Evolutionary conservation across 768 basidiomycete genomes (phyloP), one percentile per base, ranked within the genome.

Genomic region (Trametes maxima): DNA sequence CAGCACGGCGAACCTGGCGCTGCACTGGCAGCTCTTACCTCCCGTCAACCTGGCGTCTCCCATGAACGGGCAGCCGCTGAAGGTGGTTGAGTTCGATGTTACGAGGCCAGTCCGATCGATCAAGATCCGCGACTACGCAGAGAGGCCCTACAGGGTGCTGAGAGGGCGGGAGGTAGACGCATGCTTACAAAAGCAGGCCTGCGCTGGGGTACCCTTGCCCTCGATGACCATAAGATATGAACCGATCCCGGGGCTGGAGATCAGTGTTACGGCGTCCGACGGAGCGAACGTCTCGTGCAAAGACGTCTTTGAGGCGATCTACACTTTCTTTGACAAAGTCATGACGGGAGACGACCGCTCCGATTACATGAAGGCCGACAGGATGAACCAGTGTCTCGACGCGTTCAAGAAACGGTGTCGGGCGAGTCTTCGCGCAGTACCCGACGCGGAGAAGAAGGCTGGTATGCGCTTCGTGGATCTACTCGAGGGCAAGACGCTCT

Each of bases 401-500:
- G 67, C 67, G 1, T 67, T 66, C 59, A 40, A 40, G 16, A 36
- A 48, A 17, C 54, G 70, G 16, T 71, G 67, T 51, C 21, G 54
- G 19, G 51, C 47, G 2, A 58, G 52, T 22, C 35, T 62, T 4
- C 60, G 51, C 17, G 55, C 25, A 7, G 46, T 69, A n/a, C 43
- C 59, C 1, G 45, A 25, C 19, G 53, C 42, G 17, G 66, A 67
- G 50, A 42, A 57, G 45, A 24, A 24, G 35, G 39, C 52, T 35
- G 70, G 70, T 5, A 53, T 67, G 60, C 65, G 63, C 21, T 53
- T 68, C 17, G 67, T 71, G 4, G 70, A 71, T 33, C 54, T 71
- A 14, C 63, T 71, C 16, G 62, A 67, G 36, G 70, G 69, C 14
- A 45, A 60, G 19, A 66, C 63, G 7, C 49, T 66, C 10, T 71